Base-by-base conservation (phyloP, 768 basidiomycete genomes). In the Stropharia rugosoannulata region DNA sequence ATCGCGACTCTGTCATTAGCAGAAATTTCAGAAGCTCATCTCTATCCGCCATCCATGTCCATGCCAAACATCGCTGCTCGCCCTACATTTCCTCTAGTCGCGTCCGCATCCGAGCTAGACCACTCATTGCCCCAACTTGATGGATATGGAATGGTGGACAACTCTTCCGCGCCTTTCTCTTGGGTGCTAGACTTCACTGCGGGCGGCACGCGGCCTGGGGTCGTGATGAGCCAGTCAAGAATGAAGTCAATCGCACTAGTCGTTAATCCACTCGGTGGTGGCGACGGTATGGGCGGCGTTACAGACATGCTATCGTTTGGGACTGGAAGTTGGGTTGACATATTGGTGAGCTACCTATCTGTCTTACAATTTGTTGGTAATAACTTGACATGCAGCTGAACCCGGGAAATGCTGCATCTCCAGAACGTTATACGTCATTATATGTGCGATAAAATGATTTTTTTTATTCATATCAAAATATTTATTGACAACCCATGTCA, bases 151-250 rank as follows among this genome's bases (percentile, higher is more conserved):
- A 40, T 63, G 19, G 54, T 58, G 32, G 51, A 57, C 9, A 56
- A 59, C 16, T 50, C 49, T 10, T 47, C 55, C 16, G 68, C 61
- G 7, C 71, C 75, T 19, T 72, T 78, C 59, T 71, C 77, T 1
- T 92, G 90, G 88, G 73, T 85, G 11, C 78, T 93, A 19, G 88
- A 90, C 65, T 91, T 93, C 62, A 89, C 88, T 1, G 71, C 76
- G 45, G 75, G 76, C 18, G 80, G 80, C 0, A 71, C 77, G 45
- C 66, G 63, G 41, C 70, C 71, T 2, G 90, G 90, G 18, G 66
- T 92, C 42, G 82, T 91, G 12, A 80, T 91, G 75, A 86, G 82
- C 59, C 89, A 91, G 68, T 79, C 80, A 16, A 79, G 87, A 45
- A 82, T 92, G 81, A 79, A 81, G 54, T 88, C 87, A 40, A 86